These are phyloP conservation scores for Termitomyces bulborhizus DNA, from an alignment of 768 basidiomycete genomes.

Conservation along the genomic window DNA sequence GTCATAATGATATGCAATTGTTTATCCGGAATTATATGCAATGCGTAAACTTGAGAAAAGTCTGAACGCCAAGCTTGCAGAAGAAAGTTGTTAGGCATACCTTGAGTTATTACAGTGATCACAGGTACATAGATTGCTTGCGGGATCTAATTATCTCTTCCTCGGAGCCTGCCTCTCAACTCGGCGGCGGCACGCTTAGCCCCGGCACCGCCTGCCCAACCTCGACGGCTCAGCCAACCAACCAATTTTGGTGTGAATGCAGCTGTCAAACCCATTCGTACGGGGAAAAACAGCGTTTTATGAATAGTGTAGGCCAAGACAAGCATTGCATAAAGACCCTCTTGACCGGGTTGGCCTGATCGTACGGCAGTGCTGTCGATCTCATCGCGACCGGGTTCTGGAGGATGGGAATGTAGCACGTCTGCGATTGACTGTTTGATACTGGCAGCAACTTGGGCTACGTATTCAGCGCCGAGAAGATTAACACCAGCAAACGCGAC, in stretches of 20 bases:
- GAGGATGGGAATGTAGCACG: conserved; percentile 44
- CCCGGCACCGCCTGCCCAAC: conserved; percentile 78
- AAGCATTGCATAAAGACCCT: conserved; percentile 87
- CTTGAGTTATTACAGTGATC: conserved; percentile 1
- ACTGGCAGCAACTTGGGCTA: conserved; percentile 57
- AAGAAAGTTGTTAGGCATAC: not conserved
- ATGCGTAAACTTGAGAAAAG: not conserved
- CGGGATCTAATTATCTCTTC: conserved; percentile 15
- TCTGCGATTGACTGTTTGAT: conserved; percentile 43
- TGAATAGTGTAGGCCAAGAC: conserved; percentile 92
- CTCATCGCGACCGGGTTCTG: conserved; percentile 66
- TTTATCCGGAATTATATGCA: not conserved
- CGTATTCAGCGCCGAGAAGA: conserved; percentile 86
- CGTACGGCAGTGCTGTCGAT: conserved; percentile 35
- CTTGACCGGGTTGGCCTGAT: conserved; percentile 34
- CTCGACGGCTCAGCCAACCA: conserved; percentile 69
- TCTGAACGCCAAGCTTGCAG: not conserved
- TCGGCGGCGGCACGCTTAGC: conserved; percentile 56
- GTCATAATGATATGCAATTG: not conserved
- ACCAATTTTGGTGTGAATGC: conserved; percentile 84
- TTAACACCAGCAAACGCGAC: conserved; percentile 83
- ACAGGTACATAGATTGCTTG: not conserved
- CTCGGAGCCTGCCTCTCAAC: conserved; percentile 39
- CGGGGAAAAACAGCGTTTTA: conserved; percentile 88
- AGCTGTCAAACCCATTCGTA: conserved; percentile 86